Evolutionary conservation across 768 basidiomycete genomes (phyloP).

Genomic region (Russula olivacea): DNA sequence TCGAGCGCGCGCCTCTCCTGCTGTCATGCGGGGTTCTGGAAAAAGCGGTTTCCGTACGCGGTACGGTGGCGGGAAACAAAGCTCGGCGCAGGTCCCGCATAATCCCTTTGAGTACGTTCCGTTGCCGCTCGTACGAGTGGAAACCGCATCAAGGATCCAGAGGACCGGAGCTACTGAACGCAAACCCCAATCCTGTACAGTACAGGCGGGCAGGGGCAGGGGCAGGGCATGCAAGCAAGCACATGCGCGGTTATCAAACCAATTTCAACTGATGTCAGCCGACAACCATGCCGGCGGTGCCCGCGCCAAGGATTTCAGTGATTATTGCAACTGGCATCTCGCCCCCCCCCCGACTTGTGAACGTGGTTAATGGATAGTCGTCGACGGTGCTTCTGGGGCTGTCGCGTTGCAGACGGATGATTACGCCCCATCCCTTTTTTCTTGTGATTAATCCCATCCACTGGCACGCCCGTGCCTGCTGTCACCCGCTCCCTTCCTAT

Average conservation of each 20-base stretch:
- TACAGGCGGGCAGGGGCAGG: no score
- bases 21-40: not conserved
- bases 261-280: not conserved
- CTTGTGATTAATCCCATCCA: not conserved
- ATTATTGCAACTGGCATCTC: not conserved
- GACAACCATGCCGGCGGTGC: not conserved
- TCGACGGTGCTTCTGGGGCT: not conserved
- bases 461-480: not conserved
- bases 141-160: not conserved
- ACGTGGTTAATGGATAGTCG: not conserved
- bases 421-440: not conserved
- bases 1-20: not conserved
- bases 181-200: not conserved
- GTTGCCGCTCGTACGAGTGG: slow-evolving; percentile 11
- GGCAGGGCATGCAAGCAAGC: not conserved
- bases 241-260: not conserved
- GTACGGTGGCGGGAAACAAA: not conserved
- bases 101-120: slow-evolving; percentile 9
- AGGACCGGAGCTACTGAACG: not conserved
- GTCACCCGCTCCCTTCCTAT: not conserved
- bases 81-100: not conserved
- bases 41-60: not conserved
- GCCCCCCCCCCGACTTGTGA: not conserved
- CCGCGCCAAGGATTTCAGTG: not conserved
- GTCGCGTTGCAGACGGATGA: not conserved